Conservation (phyloP, 2,329 filamentous ascomycete genomes). For the Diaporthe sp. region DNA sequence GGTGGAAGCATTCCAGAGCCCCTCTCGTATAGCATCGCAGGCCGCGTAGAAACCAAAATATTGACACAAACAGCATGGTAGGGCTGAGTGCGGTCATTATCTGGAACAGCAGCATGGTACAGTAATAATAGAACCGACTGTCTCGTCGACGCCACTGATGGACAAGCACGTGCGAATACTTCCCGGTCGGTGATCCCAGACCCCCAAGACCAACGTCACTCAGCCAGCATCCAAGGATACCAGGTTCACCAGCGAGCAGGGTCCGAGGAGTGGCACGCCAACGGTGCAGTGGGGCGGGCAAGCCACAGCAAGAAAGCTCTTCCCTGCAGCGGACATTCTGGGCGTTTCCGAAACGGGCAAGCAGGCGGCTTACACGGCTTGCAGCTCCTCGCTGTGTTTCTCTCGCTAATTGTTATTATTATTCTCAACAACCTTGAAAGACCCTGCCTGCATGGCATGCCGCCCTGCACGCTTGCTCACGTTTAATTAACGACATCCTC, state of each 20-base stretch:
- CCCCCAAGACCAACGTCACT: constrained; percentile 17
- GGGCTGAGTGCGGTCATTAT: constrained; percentile 10
- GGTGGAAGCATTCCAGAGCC: neutral
- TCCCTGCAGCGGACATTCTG: neutral
- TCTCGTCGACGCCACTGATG: constrained; percentile 9
- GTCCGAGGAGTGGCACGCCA: neutral
- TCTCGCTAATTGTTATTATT: neutral
- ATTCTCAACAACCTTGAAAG: constrained; percentile 12
- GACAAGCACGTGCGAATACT: neutral
- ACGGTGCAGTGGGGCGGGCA: constrained; percentile 3
- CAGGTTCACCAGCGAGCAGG: constrained; percentile 2
- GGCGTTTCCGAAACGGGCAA: constrained; percentile 18
- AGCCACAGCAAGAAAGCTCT: constrained; percentile 26
- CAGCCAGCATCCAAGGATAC: neutral
- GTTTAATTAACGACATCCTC: neutral
- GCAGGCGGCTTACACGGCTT: constrained; percentile 21
- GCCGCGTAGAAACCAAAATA: neutral
- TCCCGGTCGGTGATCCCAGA: neutral
- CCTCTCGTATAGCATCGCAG: neutral
- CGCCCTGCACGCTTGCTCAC: neutral
- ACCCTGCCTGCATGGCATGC: constrained; percentile 18
- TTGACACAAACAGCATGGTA: neutral
- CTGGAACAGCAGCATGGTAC: neutral
- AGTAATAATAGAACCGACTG: neutral
- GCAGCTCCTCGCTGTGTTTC: constrained; percentile 3